These are phyloP conservation scores for Amauroascus niger DNA, from an alignment of 2,329 filamentous ascomycete genomes.

Conservation along the genomic window DNA sequence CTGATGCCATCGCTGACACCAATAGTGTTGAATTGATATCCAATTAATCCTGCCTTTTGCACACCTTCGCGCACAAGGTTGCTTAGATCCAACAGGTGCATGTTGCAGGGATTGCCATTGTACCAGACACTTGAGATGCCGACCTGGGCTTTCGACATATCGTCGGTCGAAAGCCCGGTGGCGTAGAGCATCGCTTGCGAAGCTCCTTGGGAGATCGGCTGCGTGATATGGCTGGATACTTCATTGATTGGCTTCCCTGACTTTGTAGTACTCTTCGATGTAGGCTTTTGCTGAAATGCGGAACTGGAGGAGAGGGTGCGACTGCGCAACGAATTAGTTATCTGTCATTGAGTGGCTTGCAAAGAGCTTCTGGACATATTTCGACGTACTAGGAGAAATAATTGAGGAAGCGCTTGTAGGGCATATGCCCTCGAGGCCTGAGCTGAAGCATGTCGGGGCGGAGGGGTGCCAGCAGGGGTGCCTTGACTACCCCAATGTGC, in stretches of 20 bases:
- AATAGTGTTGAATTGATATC: constrained; percentile 98
- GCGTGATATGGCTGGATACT: constrained; percentile 74
- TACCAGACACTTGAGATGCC: constrained; percentile 98
- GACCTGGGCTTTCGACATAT: constrained; percentile 94
- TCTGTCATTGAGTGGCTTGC: not conserved
- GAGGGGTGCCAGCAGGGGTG: not conserved
- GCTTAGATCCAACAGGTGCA: constrained; percentile 90
- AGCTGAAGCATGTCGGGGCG: constrained; percentile 16
- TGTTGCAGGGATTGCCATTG: constrained; percentile 97
- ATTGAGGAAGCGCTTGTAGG: constrained; percentile 10
- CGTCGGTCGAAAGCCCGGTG: constrained; percentile 72
- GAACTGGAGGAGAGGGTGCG: constrained; percentile 7
- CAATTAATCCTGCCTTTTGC: constrained; percentile 66
- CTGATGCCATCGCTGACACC: constrained; percentile 96
- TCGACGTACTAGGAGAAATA: constrained; percentile 11
- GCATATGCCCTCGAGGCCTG: constrained; percentile 10
- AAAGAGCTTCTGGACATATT: not conserved
- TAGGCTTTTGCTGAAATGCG: constrained; percentile 5
- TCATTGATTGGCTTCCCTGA: constrained; percentile 56
- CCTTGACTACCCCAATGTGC: not conserved
- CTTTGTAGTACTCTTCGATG: constrained; percentile 15
- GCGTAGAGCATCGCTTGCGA: constrained; percentile 99
- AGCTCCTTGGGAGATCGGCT: constrained; percentile 95
- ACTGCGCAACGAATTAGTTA: constrained; percentile 4
- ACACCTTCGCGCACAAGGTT: constrained; percentile 64